Evolutionary conservation across 106 monocot species (phyloP).

Genomic region (Posidonia australis): DNA sequence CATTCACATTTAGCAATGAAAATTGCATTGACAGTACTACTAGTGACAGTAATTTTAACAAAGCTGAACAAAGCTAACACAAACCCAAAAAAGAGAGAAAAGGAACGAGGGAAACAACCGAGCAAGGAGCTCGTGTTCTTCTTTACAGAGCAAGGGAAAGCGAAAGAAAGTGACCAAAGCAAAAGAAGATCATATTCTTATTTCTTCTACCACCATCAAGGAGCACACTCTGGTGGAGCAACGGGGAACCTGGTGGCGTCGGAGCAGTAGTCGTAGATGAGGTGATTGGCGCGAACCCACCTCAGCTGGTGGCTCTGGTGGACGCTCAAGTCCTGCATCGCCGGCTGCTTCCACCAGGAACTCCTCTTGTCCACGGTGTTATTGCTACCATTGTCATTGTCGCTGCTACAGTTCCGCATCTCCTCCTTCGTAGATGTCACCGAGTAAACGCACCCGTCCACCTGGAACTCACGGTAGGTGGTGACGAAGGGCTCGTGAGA

Average conservation of each 20-base stretch:
- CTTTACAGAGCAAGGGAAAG: background rate
- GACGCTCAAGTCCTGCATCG: conserved; percentile 63
- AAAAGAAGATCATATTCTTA: no score
- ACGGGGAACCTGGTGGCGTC: conserved; percentile 46
- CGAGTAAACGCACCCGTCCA: conserved; percentile 43
- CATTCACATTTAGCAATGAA: no score
- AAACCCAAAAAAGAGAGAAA: no score
- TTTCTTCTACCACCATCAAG: no score
- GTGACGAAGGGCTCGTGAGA: conserved; percentile 73
- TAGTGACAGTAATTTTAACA: no score
- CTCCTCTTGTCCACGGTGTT: conserved; percentile 14
- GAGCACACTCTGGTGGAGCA: conserved; percentile 45
- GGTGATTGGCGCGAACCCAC: conserved; percentile 74
- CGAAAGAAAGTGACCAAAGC: background rate
- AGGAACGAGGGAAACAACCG: background rate
- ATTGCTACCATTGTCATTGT: background rate
- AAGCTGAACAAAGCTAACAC: no score
- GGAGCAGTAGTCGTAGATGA: conserved; percentile 75
- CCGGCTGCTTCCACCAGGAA: conserved; percentile 61
- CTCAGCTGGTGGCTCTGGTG: conserved; percentile 86
- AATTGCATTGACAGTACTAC: no score
- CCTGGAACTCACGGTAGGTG: conserved; percentile 34
- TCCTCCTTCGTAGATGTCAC: conserved; percentile 15
- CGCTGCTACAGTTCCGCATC: conserved; percentile 26
- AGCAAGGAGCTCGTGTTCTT: conserved; percentile 5